Conservation (phyloP, 169 alveolate genomes). For the Theileria annulata region DNA sequence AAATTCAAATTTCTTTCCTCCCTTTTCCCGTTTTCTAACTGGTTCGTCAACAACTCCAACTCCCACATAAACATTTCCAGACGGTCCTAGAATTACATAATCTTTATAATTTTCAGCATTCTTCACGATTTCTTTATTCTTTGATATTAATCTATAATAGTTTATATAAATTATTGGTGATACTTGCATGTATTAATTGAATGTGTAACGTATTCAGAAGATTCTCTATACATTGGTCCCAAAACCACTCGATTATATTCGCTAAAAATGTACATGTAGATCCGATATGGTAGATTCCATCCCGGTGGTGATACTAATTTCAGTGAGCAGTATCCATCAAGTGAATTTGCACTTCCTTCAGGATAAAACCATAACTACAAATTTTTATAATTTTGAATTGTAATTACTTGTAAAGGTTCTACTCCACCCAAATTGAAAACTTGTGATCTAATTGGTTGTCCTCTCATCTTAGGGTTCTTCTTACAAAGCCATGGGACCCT, state of each 20-base stretch:
- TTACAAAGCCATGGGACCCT: constrained; percentile 78
- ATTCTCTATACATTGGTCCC: constrained; percentile 77
- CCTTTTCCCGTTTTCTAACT: constrained; percentile 21
- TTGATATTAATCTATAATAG: constrained; percentile 31
- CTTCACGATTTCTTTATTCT: constrained; percentile 43
- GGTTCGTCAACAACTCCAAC: constrained; percentile 81
- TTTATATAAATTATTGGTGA: constrained; percentile 1
- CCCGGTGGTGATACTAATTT: constrained; percentile 83
- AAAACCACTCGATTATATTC: constrained; percentile 72
- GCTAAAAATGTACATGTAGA: constrained; percentile 75
- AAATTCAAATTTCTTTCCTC: constrained; percentile 34
- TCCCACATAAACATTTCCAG: constrained; percentile 82
- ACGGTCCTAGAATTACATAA: constrained; percentile 83
- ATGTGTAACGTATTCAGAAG: constrained; percentile 75
- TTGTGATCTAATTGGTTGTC: constrained; percentile 82
- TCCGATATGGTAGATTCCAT: constrained; percentile 78
- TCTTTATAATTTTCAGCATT: constrained; percentile 70
- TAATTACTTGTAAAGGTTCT: constrained; percentile 78
- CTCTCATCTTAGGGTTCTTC: constrained; percentile 75
- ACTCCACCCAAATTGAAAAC: constrained; percentile 82
- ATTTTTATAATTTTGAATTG: no score
- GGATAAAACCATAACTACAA: constrained; percentile 83
- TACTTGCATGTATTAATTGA: constrained; percentile 71
- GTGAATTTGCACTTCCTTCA: constrained; percentile 76
- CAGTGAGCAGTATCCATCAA: constrained; percentile 78